Evolutionary conservation across 495 filamentous ascomycete genomes (phyloP).

Genomic region (Acidiella bohemica): DNA sequence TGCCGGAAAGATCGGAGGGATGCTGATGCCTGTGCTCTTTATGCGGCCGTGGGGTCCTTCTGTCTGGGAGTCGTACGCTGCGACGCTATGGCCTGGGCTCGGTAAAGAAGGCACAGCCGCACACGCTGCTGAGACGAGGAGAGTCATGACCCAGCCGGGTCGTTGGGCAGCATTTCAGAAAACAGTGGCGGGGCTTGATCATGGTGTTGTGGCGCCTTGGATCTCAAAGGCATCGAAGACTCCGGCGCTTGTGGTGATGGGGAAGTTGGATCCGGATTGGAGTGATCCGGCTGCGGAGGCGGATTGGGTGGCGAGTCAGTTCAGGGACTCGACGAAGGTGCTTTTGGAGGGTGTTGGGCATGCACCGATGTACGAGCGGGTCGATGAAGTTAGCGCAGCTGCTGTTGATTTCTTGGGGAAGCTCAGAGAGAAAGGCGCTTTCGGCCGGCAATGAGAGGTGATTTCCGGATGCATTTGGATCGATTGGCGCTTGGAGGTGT

Average conservation of each 20-base stretch:
- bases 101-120: background rate
- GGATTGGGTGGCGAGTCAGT: slow-evolving; percentile 3
- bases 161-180: slow-evolving; percentile 5
- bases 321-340: background rate
- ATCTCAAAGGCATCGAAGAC: background rate
- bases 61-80: background rate
- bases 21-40: slow-evolving; percentile 1
- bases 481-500: too few species aligned
- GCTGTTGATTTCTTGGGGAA: slow-evolving; percentile 2
- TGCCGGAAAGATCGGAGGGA: background rate
- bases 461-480: too few species aligned
- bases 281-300: slow-evolving; percentile 3
- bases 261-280: slow-evolving; percentile 5
- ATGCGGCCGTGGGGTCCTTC: slow-evolving; percentile 1
- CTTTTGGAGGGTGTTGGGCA: slow-evolving; percentile 6
- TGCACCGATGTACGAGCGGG: slow-evolving; percentile 4
- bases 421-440: slow-evolving; percentile 1
- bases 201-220: background rate
- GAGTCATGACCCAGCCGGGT: background rate
- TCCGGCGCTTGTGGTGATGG: slow-evolving; percentile 5
- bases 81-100: slow-evolving; percentile 2
- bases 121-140: background rate
- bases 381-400: background rate
- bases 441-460: too few species aligned
- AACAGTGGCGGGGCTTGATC: slow-evolving; percentile 1